phyloP scores from a whole-genome alignment of 257 asterid species.

The Schizonepeta tenuifolia region DNA sequence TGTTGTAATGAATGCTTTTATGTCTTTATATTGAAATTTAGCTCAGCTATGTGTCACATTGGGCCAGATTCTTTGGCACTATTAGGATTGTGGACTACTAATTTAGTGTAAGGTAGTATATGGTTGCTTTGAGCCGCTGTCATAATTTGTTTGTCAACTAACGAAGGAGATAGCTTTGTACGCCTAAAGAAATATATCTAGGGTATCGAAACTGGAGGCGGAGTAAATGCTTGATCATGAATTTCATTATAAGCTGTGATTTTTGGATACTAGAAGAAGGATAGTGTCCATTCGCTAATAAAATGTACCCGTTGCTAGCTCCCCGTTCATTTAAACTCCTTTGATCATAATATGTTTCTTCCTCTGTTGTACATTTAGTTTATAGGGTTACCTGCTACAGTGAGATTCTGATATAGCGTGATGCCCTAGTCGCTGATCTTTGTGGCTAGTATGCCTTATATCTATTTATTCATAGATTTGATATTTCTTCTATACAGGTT shows the following conservation, averaged over 20 bases:
- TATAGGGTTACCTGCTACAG: background rate
- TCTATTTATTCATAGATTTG: background rate
- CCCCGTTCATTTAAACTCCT: background rate
- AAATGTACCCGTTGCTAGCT: conserved; percentile 17
- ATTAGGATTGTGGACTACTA: background rate
- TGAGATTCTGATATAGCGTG: background rate
- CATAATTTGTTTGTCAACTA: background rate
- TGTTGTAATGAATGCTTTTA: background rate
- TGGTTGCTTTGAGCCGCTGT: conserved; percentile 11
- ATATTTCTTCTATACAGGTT: conserved; percentile 54
- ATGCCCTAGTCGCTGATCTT: conserved; percentile 12
- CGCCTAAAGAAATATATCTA: background rate
- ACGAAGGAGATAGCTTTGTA: background rate
- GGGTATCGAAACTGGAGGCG: background rate
- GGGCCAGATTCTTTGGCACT: background rate
- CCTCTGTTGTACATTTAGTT: background rate
- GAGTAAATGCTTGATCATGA: conserved; percentile 14
- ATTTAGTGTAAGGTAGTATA: conserved; percentile 6
- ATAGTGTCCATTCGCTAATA: background rate
- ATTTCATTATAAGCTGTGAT: background rate
- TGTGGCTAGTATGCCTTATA: conserved; percentile 21
- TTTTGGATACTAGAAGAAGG: background rate
- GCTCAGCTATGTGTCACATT: background rate
- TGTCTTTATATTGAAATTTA: background rate
- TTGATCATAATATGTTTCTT: conserved; percentile 5